Percentiles rank a stretch among this genome's conserved stretches.
Evolutionary conservation across 495 filamentous ascomycete genomes (phyloP).

Genomic region (Neurospora tetraspora): DNA sequence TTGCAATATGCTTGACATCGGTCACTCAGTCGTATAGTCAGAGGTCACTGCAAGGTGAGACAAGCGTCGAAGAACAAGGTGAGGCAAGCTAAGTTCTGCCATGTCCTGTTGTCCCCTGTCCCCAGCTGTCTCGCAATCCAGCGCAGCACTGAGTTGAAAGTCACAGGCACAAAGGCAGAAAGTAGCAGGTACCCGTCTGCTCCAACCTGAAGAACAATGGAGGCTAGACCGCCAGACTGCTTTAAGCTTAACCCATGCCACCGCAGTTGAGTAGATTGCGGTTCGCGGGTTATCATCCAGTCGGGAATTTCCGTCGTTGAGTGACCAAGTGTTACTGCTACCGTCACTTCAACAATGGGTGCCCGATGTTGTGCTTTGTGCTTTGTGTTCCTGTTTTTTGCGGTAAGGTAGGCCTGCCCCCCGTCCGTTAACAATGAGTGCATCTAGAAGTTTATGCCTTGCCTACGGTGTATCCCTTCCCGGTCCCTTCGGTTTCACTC

Average conservation of each 20-base stretch:
- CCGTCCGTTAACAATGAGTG: not conserved
- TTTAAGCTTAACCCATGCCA: not conserved
- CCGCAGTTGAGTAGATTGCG: not conserved
- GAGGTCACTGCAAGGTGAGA: not conserved
- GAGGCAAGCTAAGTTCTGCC: not conserved
- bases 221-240: not conserved
- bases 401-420: not conserved
- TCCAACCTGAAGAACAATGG: not conserved
- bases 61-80: not conserved
- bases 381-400: not conserved
- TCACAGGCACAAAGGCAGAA: no score
- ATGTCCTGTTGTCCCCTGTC: not conserved
- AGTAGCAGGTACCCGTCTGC: not conserved
- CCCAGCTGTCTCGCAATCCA: not conserved
- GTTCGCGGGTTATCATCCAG: not conserved
- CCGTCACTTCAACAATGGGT: not conserved
- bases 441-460: no score
- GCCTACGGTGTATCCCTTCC: no score
- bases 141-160: not conserved
- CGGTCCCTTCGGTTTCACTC: no score
- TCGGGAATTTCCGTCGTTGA: not conserved
- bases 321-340: not conserved
- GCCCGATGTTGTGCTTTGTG: not conserved
- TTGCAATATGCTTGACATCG: not conserved
- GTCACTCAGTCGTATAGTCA: not conserved